These are phyloP conservation scores for Candida buenavistaensis DNA, from an alignment of 1,139 yeast species.

Conservation along the genomic window DNA sequence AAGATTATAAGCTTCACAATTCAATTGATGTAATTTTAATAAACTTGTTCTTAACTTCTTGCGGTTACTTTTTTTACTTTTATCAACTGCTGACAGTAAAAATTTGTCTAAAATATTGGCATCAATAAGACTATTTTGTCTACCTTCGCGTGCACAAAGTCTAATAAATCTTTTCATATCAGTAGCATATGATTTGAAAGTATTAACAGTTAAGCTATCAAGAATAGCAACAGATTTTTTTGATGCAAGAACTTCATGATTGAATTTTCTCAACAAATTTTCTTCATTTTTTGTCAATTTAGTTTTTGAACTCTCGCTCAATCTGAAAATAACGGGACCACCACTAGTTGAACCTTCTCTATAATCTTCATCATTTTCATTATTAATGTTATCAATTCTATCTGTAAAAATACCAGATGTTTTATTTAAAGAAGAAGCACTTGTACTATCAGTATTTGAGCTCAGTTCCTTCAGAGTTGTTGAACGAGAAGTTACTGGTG, in stretches of 20 bases:
- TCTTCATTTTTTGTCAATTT: slow-evolving; percentile 13
- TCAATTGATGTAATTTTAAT: slow-evolving; percentile 16
- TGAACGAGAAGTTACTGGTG: slow-evolving; percentile 4
- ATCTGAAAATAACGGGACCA: slow-evolving; percentile 5
- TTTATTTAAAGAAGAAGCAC: not conserved
- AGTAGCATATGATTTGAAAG: slow-evolving; percentile 17
- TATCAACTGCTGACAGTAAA: slow-evolving; percentile 12
- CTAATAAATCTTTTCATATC: slow-evolving; percentile 15
- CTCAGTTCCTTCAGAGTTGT: slow-evolving; percentile 6
- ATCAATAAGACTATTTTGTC: slow-evolving; percentile 12
- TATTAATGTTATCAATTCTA: not conserved
- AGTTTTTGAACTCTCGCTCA: slow-evolving; percentile 14
- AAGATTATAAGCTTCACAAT: slow-evolving; percentile 14
- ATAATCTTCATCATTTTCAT: slow-evolving; percentile 2
- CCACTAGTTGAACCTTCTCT: slow-evolving; percentile 3
- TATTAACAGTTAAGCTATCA: slow-evolving; percentile 13
- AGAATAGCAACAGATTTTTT: slow-evolving; percentile 10
- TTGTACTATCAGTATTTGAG: not conserved
- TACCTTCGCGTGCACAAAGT: slow-evolving; percentile 17
- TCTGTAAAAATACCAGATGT: slow-evolving; percentile 1
- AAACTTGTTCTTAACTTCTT: slow-evolving; percentile 15
- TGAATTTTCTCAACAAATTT: slow-evolving; percentile 13
- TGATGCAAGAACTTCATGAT: slow-evolving; percentile 14
- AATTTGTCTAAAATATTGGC: slow-evolving; percentile 14
- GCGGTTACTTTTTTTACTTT: slow-evolving; percentile 9